Evolutionary conservation across 2,329 filamentous ascomycete genomes (phyloP), one percentile per base, ranked within the genome.

Genomic region (Aspergillus quadrilineatus): DNA sequence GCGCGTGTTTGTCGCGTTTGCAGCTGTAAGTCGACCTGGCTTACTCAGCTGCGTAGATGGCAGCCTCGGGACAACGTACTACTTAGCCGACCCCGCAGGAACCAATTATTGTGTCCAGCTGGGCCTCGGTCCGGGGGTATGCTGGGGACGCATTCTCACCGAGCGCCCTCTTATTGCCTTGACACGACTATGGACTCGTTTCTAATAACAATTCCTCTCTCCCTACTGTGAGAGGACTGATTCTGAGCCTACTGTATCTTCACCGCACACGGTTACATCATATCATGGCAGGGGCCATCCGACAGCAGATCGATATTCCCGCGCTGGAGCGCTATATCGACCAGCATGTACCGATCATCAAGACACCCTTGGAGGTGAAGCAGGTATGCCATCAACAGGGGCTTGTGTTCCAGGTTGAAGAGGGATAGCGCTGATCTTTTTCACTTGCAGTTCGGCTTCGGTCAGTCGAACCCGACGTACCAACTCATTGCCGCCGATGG

Each of bases 381-480:
- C 93, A 97, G 84, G 92, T 92, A 77, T 57, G 37, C 48, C 39
- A 34, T 46, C 39, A 51, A 34, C 29, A 28, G 26, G 26, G 26
- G 4, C 26, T 28, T 28, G 26, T 28, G 26, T 6, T 4, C 10
- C 22, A n/a, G 26, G 4, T 14, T 14, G 15, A 28, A n/a, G 17
- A 53, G 5, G 7, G 26, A 48, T 4, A 29, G 26, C 30, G 34
- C 42, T 42, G 17, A 49, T 29, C n/a, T 22, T 29, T 28, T 28
- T 30, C 28, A 28, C 14, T 29, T 15, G 36, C 68, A 97, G 90
- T 99, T 97, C 72, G 91, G 92, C 67, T 97, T 95, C 73, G 94
- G 94, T 58, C 94, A 97, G 77, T 96, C 91, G 57, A 99, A 97
- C 73, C 94, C 94, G 44, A 99, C 94, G 2, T 99, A 97, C 77